Percentiles rank a stretch among this genome's conserved stretches.
Evolutionary conservation across 805 yeast species (phyloP).

Genomic region (Metschnikowia kofuensis): DNA sequence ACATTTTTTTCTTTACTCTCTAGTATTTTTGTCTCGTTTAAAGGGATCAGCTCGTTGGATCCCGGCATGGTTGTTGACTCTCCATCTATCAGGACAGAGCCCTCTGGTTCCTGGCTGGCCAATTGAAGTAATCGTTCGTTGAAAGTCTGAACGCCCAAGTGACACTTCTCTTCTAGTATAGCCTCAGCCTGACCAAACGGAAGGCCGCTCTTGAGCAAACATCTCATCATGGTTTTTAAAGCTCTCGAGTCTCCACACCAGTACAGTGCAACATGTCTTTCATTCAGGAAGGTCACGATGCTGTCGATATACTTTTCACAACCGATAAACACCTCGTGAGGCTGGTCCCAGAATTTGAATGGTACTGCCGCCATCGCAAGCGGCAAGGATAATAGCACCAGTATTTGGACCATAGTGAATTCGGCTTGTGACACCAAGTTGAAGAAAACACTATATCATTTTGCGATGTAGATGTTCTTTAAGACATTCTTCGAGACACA

Average conservation of each 20-base stretch:
- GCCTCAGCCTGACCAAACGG: background rate
- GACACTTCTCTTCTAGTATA: background rate
- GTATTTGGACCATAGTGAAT: background rate
- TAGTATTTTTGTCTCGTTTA: background rate
- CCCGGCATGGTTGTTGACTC: no score
- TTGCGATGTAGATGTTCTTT: no score
- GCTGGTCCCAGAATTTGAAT: slow-evolving; percentile 1
- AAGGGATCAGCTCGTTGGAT: background rate
- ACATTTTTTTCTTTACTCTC: background rate
- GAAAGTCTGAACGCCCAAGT: no score
- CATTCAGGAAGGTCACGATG: background rate
- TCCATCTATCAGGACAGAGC: no score
- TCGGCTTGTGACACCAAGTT: background rate
- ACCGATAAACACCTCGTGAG: background rate
- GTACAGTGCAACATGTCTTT: background rate
- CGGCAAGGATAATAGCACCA: background rate
- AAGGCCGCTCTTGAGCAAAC: background rate
- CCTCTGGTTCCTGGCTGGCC: background rate
- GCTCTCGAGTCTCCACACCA: background rate
- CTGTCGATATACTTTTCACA: slow-evolving; percentile 1
- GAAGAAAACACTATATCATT: no score
- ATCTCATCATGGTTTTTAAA: background rate
- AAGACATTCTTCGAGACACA: no score
- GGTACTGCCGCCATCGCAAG: background rate
- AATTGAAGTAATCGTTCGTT: background rate